Base-by-base conservation (phyloP, 352 stramenopile species). In the Pythium volutum region DNA sequence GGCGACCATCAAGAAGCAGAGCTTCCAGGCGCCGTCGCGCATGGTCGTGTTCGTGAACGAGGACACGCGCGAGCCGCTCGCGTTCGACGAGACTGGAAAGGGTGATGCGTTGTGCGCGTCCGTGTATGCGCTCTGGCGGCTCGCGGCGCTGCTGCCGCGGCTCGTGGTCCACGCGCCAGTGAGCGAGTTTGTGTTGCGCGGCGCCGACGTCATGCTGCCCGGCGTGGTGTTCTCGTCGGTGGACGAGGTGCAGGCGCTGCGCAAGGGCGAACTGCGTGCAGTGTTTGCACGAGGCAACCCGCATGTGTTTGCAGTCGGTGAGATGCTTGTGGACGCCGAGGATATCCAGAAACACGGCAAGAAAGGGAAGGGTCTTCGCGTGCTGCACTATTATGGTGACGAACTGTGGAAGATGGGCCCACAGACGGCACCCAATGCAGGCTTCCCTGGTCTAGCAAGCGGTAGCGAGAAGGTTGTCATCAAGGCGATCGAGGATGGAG, bases 121-220 rank as follows among this genome's bases (percentile, higher is more conserved):
- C 1, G 76, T 93, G 18, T 95, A 93, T 38, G 74, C 83, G 12
- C 55, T 95, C 11, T 95, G 86, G 86, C 59, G 64, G 1, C 59
- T 64, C 4, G 63, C 79, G 0, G 51, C 69, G 23, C 49, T 92
- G 23, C 63, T 95, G 36, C 84, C 82, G 9, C 52, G 64, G 26
- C 56, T 95, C 41, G 56, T 74, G 29, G 83, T 95, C 34, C 82
- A 95, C 54, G 81, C 82, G 12, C 82, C 83, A 4, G 86, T 91
- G 67, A 95, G 86, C 49, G 70, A 89, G 47, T 95, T 88, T 29
- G 76, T 93, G 36, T 62, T 95, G 25, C 77, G 84, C 33, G 86
- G 86, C 9, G 86, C 86, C 0, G 86, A 93, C 48, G 81, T 93
- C 48, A 95, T 95, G 86, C 69, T 93, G 36, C 86, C 86, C 0